A percentile compares a stretch with the other conserved stretches of the same genome.
phyloP scores from a whole-genome alignment of 2,329 filamentous ascomycete genomes.

The Claviceps sp. region DNA sequence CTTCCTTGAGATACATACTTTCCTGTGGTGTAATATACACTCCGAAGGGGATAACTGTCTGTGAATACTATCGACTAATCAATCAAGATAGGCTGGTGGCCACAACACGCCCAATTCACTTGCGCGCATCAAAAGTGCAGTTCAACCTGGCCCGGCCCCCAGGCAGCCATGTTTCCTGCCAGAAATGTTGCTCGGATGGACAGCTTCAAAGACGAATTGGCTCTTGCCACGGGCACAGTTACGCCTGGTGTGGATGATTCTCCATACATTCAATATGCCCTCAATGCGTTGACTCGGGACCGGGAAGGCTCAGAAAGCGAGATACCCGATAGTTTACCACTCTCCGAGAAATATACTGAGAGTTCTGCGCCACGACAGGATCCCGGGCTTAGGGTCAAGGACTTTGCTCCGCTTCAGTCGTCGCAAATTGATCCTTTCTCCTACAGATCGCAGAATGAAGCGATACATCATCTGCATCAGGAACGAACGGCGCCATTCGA shows the following conservation, averaged over 20 bases:
- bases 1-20: background rate
- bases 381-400: background rate
- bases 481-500: background rate
- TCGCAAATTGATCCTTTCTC: background rate
- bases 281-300: constrained; percentile 72
- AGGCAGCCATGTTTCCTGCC: constrained; percentile 25
- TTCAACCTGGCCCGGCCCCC: constrained; percentile 22
- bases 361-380: constrained; percentile 14
- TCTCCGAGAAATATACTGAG: constrained; percentile 18
- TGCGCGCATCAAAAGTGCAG: constrained; percentile 12
- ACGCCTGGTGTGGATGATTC: constrained; percentile 75
- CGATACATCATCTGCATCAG: background rate
- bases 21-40: background rate
- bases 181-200: constrained; percentile 19
- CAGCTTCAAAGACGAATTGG: constrained; percentile 38
- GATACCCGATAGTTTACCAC: constrained; percentile 26
- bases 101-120: constrained; percentile 1
- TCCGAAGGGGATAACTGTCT: background rate
- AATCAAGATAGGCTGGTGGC: constrained; percentile 5
- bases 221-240: constrained; percentile 35
- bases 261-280: constrained; percentile 78
- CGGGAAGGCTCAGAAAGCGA: constrained; percentile 45
- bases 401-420: background rate
- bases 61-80: constrained; percentile 4
- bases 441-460: background rate